These are phyloP conservation scores for Trichoderma asperellum DNA, from an alignment of 2,329 filamentous ascomycete genomes.

Conservation along the genomic window DNA sequence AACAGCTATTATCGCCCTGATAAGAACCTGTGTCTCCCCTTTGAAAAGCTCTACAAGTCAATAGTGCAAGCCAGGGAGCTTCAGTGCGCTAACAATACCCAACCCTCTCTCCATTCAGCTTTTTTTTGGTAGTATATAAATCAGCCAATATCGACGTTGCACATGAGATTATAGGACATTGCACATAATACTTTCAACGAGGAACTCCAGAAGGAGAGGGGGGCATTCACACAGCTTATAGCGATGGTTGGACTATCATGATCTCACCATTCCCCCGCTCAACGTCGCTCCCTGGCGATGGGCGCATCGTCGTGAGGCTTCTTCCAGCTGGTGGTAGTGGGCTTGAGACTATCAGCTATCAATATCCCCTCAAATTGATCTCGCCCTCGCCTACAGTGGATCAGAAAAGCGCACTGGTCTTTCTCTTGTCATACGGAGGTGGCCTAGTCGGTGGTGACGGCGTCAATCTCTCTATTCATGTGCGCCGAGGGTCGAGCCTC, in stretches of 20 bases:
- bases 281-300: constrained; percentile 74
- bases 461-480: constrained; percentile 71
- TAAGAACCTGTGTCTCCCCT: not conserved
- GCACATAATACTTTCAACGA: not conserved
- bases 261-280: constrained; percentile 74
- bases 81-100: not conserved
- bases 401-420: constrained; percentile 75
- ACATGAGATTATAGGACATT: not conserved
- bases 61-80: not conserved
- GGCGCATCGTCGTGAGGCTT: constrained; percentile 72
- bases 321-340: constrained; percentile 73
- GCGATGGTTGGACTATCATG: constrained; percentile 31
- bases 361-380: constrained; percentile 94
- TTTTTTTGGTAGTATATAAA: not conserved
- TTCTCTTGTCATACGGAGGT: constrained; percentile 91
- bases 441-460: constrained; percentile 87
- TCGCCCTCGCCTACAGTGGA: constrained; percentile 70
- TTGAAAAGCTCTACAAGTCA: not conserved
- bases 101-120: not conserved
- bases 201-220: not conserved
- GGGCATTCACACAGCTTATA: not conserved
- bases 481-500: constrained; percentile 68
- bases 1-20: not conserved
- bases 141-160: not conserved
- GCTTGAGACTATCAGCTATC: constrained; percentile 77